Conservation (phyloP, 805 yeast genomes). For the Candida khao-thaluensis region DNA sequence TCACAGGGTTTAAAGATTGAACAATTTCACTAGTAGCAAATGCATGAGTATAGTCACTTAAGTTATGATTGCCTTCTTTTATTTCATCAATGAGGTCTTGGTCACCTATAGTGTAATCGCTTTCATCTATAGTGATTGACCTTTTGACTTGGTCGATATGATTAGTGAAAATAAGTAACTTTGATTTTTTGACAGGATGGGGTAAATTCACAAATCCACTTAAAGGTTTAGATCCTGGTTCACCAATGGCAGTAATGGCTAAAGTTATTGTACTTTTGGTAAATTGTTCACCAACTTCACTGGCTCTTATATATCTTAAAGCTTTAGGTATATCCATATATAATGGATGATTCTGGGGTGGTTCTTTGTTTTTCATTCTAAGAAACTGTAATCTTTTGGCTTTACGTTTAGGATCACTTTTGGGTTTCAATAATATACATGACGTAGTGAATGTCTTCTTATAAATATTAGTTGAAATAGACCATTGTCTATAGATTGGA, state of each 20-base stretch:
- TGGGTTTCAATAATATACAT: conserved; percentile 1
- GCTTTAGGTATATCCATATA: conserved; percentile 74
- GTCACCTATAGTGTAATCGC: conserved; percentile 73
- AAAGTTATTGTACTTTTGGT: conserved; percentile 65
- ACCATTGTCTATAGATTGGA: conserved; percentile 5
- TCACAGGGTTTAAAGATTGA: conserved; percentile 60
- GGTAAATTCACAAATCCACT: conserved; percentile 73
- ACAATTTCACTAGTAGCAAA: conserved; percentile 84
- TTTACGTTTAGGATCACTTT: conserved; percentile 17
- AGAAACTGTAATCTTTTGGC: conserved; percentile 24
- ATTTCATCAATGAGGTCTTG: conserved; percentile 64
- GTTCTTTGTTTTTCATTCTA: conserved; percentile 32
- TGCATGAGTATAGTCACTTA: conserved; percentile 64
- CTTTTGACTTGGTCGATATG: conserved; percentile 49
- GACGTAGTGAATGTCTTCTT: conserved; percentile 2
- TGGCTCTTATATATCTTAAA: conserved; percentile 75
- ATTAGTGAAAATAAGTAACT: conserved; percentile 67
- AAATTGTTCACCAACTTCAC: conserved; percentile 82
- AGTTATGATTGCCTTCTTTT: conserved; percentile 44
- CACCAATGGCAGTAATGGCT: conserved; percentile 63
- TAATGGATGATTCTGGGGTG: conserved; percentile 52
- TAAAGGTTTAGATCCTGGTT: conserved; percentile 74
- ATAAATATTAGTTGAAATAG: background rate
- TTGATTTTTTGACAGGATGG: conserved; percentile 63
- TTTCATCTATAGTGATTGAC: conserved; percentile 35